Percentiles rank a stretch among this genome's conserved stretches.
These are phyloP conservation scores for Eucalyptus curtisii DNA, from an alignment of 345 rosid genomes.

Conservation along the genomic window DNA sequence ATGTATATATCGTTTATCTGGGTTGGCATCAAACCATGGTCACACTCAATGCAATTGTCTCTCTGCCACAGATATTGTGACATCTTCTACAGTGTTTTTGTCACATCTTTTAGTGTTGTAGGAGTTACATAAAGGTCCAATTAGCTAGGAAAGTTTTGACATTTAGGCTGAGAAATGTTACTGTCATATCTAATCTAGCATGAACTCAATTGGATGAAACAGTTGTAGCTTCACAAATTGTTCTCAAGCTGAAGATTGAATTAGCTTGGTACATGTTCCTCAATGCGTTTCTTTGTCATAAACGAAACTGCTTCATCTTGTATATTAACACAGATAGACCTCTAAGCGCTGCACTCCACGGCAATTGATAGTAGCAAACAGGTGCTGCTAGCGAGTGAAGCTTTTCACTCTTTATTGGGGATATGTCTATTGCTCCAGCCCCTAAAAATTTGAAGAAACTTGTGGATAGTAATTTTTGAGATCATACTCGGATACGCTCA, in stretches of 20 bases:
- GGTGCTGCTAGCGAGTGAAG: background rate
- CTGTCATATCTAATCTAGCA: background rate
- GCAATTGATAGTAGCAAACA: background rate
- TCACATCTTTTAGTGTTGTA: background rate
- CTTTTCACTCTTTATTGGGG: background rate
- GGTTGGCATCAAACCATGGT: background rate
- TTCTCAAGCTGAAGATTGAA: background rate
- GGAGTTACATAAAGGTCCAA: background rate
- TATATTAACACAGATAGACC: background rate
- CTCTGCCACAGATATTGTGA: background rate
- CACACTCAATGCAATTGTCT: background rate
- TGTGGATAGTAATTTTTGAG: background rate
- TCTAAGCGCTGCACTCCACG: background rate
- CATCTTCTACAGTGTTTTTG: background rate
- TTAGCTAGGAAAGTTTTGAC: background rate
- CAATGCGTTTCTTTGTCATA: background rate
- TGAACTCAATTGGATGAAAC: background rate
- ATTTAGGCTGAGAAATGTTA: background rate
- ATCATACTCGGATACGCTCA: background rate
- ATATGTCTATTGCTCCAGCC: background rate
- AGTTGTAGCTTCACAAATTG: background rate
- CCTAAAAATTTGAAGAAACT: background rate
- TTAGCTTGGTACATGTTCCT: background rate
- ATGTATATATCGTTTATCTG: background rate
- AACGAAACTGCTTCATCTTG: background rate